Base-by-base conservation (phyloP, 257 asterid genomes). In the Prunella vulgaris region DNA sequence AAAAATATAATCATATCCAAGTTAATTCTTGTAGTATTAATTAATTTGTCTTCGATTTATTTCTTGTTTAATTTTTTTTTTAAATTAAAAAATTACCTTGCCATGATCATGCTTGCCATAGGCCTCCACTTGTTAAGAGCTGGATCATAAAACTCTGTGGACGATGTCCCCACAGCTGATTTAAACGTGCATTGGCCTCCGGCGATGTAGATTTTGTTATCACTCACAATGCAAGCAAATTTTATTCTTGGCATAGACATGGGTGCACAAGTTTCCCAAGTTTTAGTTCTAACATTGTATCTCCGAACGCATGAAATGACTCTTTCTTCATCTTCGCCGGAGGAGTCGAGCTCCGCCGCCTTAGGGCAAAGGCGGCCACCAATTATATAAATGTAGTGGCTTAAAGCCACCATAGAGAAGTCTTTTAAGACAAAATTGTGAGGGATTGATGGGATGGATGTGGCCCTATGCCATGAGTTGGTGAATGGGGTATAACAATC, bases 161-260 rank as follows among this genome's bases (percentile, higher is more conserved):
- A n/a, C n/a, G n/a, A n/a, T n/a, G n/a, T n/a, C n/a, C n/a, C n/a
- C n/a, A n/a, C n/a, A n/a, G n/a, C n/a, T n/a, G n/a, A n/a, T n/a
- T n/a, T n/a, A n/a, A n/a, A n/a, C n/a, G n/a, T n/a, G n/a, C n/a
- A n/a, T n/a, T n/a, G n/a, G n/a, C n/a, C n/a, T n/a, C n/a, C n/a
- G n/a, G n/a, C n/a, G n/a, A n/a, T n/a, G n/a, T n/a, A n/a, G n/a
- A n/a, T n/a, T n/a, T n/a, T n/a, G n/a, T n/a, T n/a, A n/a, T n/a
- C n/a, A n/a, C n/a, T n/a, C n/a, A n/a, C n/a, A n/a, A n/a, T n/a
- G 78, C 89, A 84, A 0, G 89, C 95, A 17, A 90, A 90, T 38
- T 75, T 73, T 28, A 68, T 83, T 40, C 90, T 73, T 0, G 93
- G 75, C 0, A 30, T 60, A 15, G 25, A 61, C 84, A 90, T 70